Percentiles rank a stretch among this genome's conserved stretches.
Conservation (phyloP, 108 stramenopile genomes). For the Seminavis robusta region DNA sequence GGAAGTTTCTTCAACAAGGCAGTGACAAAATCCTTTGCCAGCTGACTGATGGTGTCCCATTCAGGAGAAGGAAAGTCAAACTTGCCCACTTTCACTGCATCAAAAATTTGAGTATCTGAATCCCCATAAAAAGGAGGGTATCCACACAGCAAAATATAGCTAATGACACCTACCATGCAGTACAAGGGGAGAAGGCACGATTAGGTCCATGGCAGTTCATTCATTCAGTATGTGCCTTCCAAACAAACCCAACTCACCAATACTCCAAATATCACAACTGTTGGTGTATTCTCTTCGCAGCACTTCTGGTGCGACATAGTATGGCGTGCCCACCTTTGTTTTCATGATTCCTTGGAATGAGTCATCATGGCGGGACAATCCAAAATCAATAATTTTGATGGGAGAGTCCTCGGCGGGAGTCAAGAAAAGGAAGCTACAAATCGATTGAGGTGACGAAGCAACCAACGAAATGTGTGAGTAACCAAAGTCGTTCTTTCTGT, state of each 20-base stretch:
- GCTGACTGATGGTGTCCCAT: constrained; percentile 62
- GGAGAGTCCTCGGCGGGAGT: constrained; percentile 72
- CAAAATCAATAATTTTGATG: constrained; percentile 99
- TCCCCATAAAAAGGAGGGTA: constrained; percentile 98
- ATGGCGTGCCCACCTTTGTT: constrained; percentile 68
- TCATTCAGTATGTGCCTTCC: too few species aligned
- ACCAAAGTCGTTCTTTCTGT: neutral
- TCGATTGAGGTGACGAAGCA: constrained; percentile 15
- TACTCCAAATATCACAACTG: constrained; percentile 96
- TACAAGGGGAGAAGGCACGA: too few species aligned
- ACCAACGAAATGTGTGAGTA: neutral
- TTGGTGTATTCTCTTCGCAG: constrained; percentile 90
- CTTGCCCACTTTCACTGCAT: constrained; percentile 45
- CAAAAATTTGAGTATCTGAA: constrained; percentile 82
- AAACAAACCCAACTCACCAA: too few species aligned
- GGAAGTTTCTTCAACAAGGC: constrained; percentile 55
- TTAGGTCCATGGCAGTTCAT: too few species aligned
- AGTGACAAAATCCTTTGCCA: constrained; percentile 66
- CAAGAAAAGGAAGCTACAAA: constrained; percentile 92
- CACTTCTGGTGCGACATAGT: constrained; percentile 71
- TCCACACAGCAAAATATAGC: constrained; percentile 95
- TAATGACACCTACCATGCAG: constrained; percentile 85
- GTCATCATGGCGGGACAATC: constrained; percentile 90
- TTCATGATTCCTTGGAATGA: constrained; percentile 80
- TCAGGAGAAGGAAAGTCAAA: constrained; percentile 75